Evolutionary conservation across 768 basidiomycete genomes (phyloP).

Genomic region (Hygrophoropsis aurantiaca): DNA sequence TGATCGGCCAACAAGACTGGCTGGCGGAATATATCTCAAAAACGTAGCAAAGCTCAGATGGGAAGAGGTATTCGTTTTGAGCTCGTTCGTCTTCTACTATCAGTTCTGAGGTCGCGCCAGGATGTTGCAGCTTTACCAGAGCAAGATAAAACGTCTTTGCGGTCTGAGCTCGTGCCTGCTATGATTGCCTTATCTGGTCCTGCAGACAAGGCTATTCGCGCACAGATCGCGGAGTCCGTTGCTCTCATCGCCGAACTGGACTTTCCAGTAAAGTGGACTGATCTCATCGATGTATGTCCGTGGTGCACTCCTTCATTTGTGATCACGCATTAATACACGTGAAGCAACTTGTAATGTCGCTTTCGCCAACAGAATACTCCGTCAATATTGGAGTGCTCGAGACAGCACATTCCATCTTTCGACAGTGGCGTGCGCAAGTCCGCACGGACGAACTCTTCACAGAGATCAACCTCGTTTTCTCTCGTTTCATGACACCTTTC

Average conservation of each 20-base stretch:
- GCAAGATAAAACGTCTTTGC: conserved; percentile 71
- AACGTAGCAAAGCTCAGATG: conserved; percentile 86
- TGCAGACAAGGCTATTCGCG: conserved; percentile 68
- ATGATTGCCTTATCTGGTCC: conserved; percentile 85
- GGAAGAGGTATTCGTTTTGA: conserved; percentile 65
- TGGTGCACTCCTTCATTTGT: not conserved
- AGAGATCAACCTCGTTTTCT: conserved; percentile 89
- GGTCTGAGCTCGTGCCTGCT: conserved; percentile 79
- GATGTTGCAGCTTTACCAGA: conserved; percentile 72
- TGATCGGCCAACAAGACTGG: conserved; percentile 72
- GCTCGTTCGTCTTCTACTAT: not conserved
- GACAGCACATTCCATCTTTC: conserved; percentile 95
- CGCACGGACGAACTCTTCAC: conserved; percentile 84
- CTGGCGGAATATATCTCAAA: conserved; percentile 90
- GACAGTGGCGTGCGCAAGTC: conserved; percentile 88
- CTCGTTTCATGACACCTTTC: conserved; percentile 81
- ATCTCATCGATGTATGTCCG: conserved; percentile 82
- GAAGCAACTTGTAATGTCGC: conserved; percentile 85
- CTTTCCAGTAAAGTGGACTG: conserved; percentile 87
- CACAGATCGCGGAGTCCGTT: conserved; percentile 91
- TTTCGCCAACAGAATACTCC: conserved; percentile 79
- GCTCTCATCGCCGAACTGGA: conserved; percentile 89
- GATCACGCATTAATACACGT: conserved; percentile 1
- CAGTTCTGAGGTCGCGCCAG: conserved; percentile 32
- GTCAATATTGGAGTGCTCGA: conserved; percentile 89